Percentiles rank a stretch among this genome's conserved stretches.
phyloP scores from a whole-genome alignment of 1,284 basidiomycete species.

The Coniferiporia weirii region DNA sequence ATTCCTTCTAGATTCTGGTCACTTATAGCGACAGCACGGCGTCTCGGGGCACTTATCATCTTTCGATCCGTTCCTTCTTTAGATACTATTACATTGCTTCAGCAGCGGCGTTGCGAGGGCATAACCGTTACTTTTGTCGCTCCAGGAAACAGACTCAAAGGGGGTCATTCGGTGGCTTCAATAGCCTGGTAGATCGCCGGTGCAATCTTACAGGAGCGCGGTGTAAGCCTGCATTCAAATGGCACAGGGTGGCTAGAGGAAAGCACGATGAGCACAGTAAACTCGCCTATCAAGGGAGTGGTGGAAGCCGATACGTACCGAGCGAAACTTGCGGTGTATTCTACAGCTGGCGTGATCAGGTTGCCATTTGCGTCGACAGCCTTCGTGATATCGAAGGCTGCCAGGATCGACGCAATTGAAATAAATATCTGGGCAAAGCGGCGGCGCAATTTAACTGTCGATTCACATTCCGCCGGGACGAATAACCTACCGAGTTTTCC shows the following conservation, averaged over 20 bases:
- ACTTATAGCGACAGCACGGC: too few relatives aligned
- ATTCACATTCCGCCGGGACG: background rate
- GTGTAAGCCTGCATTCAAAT: background rate
- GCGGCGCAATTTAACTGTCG: background rate
- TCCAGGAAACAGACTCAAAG: too few relatives aligned
- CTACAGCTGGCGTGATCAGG: conserved; percentile 4
- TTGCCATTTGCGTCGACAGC: background rate
- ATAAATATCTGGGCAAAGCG: conserved; percentile 7
- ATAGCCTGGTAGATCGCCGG: background rate
- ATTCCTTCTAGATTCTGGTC: too few relatives aligned
- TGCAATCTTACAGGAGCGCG: background rate
- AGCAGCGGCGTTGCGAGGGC: too few relatives aligned
- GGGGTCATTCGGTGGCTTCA: background rate
- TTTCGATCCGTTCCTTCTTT: too few relatives aligned
- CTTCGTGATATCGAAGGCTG: conserved; percentile 10
- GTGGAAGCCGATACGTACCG: background rate
- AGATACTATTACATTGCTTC: too few relatives aligned
- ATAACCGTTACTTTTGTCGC: too few relatives aligned
- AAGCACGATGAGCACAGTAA: background rate
- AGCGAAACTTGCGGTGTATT: conserved; percentile 1
- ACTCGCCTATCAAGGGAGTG: background rate
- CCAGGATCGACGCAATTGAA: conserved; percentile 7
- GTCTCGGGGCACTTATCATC: too few relatives aligned
- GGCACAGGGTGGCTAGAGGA: background rate
- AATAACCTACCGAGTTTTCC: too few relatives aligned